Evolutionary conservation across 768 basidiomycete genomes (phyloP).

Genomic region (Russula sp.): DNA sequence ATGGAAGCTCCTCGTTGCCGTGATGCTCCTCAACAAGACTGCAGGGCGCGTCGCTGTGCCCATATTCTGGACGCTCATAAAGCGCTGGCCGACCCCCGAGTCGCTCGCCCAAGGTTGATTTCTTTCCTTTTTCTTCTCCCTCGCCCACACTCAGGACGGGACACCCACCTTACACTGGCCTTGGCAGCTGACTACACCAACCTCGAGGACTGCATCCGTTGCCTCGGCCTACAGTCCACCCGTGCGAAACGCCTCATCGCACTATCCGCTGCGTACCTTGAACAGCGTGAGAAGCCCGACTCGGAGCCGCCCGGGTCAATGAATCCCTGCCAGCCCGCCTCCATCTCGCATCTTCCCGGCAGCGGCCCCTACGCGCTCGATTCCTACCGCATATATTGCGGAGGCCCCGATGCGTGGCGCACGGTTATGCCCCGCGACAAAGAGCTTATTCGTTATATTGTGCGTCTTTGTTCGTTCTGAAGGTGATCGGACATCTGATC

Average conservation of each 20-base stretch:
- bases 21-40: slow-evolving; percentile 66
- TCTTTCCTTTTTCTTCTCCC: background rate
- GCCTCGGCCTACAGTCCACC: slow-evolving; percentile 54
- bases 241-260: slow-evolving; percentile 51
- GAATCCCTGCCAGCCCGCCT: slow-evolving; percentile 27
- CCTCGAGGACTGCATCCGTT: slow-evolving; percentile 42
- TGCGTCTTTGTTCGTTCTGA: slow-evolving; percentile 31
- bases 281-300: slow-evolving; percentile 34
- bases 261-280: slow-evolving; percentile 48
- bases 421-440: slow-evolving; percentile 60
- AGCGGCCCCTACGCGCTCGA: slow-evolving; percentile 69
- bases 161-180: background rate
- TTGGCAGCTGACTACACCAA: slow-evolving; percentile 39
- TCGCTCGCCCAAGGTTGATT: slow-evolving; percentile 48
- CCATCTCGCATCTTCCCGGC: slow-evolving; percentile 56
- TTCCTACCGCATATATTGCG: slow-evolving; percentile 68
- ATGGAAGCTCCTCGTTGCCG: slow-evolving; percentile 66
- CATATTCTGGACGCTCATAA: slow-evolving; percentile 52
- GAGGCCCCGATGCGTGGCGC: slow-evolving; percentile 49
- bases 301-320: background rate
- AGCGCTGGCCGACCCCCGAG: slow-evolving; percentile 52
- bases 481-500: background rate
- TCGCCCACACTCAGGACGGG: background rate
- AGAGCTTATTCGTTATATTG: slow-evolving; percentile 61
- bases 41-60: slow-evolving; percentile 58